Conservation (phyloP, 2,329 filamentous ascomycete species). For the Neocucurbitaria cava region DNA sequence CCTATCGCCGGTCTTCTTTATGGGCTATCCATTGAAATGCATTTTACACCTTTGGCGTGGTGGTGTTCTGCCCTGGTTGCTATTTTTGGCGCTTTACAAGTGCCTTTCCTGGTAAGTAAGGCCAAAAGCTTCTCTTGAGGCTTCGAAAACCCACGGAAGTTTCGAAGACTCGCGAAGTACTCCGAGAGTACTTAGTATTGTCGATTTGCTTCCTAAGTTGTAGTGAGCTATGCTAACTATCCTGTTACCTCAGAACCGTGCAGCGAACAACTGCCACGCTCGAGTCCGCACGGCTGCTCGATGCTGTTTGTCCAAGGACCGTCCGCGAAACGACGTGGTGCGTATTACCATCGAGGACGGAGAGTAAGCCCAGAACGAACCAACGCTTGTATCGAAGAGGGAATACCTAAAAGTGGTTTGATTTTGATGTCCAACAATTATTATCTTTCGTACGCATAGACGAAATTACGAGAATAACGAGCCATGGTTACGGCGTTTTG, state of each 20-base stretch:
- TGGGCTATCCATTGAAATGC: conserved; percentile 63
- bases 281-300: conserved; percentile 32
- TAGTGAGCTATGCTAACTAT: background rate
- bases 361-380: conserved; percentile 1
- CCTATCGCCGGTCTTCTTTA: conserved; percentile 73
- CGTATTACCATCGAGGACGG: conserved; percentile 36
- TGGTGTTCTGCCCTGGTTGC: conserved; percentile 66
- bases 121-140: background rate
- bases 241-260: conserved; percentile 42
- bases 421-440: too few species aligned
- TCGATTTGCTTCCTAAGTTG: background rate
- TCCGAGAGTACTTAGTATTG: background rate
- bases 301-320: conserved; percentile 27
- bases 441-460: background rate
- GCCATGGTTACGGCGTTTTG: conserved; percentile 5
- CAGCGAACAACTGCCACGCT: conserved; percentile 47
- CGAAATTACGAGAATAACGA: background rate
- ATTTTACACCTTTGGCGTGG: conserved; percentile 69
- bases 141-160: background rate
- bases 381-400: background rate
- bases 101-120: conserved; percentile 56
- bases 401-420: too few species aligned
- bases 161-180: background rate
- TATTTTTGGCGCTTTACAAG: conserved; percentile 61
- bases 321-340: conserved; percentile 26